Evolutionary conservation across 805 yeast genomes (phyloP), one percentile per base, ranked within the genome.

Genomic region (Cyberlindnera mycetangii): DNA sequence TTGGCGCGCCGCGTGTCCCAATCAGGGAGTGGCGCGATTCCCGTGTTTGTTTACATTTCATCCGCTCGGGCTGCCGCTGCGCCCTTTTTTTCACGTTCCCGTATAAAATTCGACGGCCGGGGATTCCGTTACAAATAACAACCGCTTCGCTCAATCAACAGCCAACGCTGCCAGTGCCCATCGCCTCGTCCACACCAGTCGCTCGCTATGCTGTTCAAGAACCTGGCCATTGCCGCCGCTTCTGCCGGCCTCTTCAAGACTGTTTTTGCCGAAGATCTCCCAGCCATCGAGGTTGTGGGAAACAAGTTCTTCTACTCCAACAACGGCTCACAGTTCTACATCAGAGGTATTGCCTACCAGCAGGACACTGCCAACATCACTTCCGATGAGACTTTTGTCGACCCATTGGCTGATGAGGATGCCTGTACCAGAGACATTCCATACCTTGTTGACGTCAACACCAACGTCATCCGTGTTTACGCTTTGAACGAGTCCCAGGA

Each of bases 341-440:
- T 85, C 58, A 80, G 72, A 60, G 95, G 93, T 71, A 70, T 85
- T 51, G 93, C 93, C 40, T 85, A 85, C 68, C 95, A 85, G 70
- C 80, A 79, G 53, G 82, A 83, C 62, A 74, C 81, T 30, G 71
- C 75, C 36, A 75, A 75, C 53, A 49, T 70, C 33, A 72, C 79
- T 14, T 60, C 62, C 25, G 71, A 69, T 49, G 52, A 65, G 7
- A 50, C 75, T 24, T 82, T 81, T 56, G 73, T 70, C 45, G 93
- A 85, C 71, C 92, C 92, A 33, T 70, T 85, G 55, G 84, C 88
- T 47, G 82, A 84, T 61, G 68, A 57, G 33, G 67, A 56, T 1
- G 65, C 78, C 32, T 85, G 93, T 72, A 67, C 73, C 45, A 75
- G 92, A 74, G 93, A 85, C 68, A 69, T 85, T 48, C 89, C 89